Evolutionary conservation across 1,284 basidiomycete species (phyloP).

Genomic region (Rhodotorula sp.): DNA sequence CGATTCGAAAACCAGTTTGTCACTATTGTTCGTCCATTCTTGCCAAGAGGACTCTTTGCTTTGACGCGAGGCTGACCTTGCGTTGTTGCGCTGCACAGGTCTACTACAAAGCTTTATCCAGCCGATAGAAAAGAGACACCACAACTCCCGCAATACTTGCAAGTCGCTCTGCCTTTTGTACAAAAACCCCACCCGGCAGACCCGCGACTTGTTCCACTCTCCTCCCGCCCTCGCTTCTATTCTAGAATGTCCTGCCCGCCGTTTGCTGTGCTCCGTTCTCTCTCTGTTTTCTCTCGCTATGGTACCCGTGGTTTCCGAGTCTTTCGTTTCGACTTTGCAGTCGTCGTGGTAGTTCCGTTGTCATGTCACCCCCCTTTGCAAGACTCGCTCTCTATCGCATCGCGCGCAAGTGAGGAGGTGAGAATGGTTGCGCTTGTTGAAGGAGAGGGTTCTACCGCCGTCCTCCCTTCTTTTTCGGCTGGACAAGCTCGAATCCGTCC

Average conservation of each 20-base stretch:
- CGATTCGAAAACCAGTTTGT: constrained; percentile 26
- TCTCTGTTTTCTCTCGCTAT: not conserved
- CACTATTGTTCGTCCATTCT: constrained; percentile 33
- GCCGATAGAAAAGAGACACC: not conserved
- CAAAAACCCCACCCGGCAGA: not conserved
- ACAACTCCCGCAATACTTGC: not conserved
- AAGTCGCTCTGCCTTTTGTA: not conserved
- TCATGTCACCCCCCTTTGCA: not conserved
- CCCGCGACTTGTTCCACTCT: too few relatives aligned
- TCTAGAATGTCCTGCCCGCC: not conserved
- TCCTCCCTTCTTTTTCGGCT: constrained; percentile 55
- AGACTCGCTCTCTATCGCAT: not conserved
- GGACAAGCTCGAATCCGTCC: constrained; percentile 80
- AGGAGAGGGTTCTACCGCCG: constrained; percentile 8
- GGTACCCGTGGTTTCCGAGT: not conserved
- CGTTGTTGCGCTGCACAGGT: constrained; percentile 13
- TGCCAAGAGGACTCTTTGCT: too few relatives aligned
- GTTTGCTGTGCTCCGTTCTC: not conserved
- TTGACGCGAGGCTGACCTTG: not conserved
- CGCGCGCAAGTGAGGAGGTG: not conserved
- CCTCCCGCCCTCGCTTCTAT: not conserved
- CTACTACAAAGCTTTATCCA: constrained; percentile 39
- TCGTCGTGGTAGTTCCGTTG: not conserved
- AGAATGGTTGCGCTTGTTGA: too few relatives aligned
- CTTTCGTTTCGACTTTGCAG: too few relatives aligned